Conservation (phyloP, 164 flowering plant genomes). For the Berberis vulgaris region DNA sequence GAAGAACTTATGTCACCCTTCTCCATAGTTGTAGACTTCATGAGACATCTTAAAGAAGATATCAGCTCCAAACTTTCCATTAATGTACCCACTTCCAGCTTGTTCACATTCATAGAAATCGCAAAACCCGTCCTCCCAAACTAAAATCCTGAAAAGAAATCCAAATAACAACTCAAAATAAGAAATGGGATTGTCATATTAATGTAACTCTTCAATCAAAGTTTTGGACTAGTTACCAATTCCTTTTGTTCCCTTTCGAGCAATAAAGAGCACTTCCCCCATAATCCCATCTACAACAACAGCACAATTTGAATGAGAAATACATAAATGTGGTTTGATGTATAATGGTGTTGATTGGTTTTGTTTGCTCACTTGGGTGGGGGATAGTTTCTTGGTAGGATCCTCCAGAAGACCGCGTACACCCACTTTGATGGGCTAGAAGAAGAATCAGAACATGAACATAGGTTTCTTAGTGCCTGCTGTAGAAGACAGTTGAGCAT, state of each 20-base stretch:
- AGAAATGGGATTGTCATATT: constrained; percentile 4
- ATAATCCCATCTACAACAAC: constrained; percentile 67
- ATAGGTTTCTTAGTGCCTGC: not conserved
- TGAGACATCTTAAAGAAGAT: constrained; percentile 84
- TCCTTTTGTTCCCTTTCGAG: constrained; percentile 70
- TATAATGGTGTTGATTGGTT: not conserved
- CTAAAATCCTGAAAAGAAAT: constrained; percentile 58
- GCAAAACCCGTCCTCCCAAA: constrained; percentile 85
- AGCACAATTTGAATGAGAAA: constrained; percentile 3
- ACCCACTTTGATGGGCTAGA: not conserved
- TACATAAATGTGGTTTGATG: not conserved
- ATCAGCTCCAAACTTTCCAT: constrained; percentile 61
- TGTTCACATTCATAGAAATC: constrained; percentile 58
- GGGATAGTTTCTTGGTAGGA: not conserved
- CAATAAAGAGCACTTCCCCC: constrained; percentile 61
- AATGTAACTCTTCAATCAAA: not conserved
- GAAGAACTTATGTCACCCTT: constrained; percentile 43
- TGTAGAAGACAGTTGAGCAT: not conserved
- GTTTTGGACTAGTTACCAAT: constrained; percentile 38
- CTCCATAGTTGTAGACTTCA: constrained; percentile 77
- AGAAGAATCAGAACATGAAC: not conserved
- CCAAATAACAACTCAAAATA: constrained; percentile 5
- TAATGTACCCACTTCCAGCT: constrained; percentile 29
- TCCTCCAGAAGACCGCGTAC: constrained; percentile 2
- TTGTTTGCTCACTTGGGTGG: constrained; percentile 1